Percentiles rank a stretch among this genome's conserved stretches.
phyloP scores from a whole-genome alignment of 495 filamentous ascomycete genomes.

The Glarea lozoyensis region DNA sequence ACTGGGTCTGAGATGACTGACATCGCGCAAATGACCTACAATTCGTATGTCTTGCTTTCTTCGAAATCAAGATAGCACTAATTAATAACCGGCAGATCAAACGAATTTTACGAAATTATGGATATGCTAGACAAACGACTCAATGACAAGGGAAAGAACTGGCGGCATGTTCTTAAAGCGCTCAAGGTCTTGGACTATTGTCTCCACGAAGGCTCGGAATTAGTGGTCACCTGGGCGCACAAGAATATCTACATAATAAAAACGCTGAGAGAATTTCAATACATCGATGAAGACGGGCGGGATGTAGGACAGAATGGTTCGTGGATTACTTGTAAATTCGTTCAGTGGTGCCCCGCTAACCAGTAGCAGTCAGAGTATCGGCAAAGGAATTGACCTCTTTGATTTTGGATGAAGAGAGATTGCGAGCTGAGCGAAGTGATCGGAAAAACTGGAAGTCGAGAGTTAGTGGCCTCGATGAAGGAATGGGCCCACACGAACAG shows the following conservation, averaged over 20 bases:
- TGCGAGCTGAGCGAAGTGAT: conserved; percentile 85
- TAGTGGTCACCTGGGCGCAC: conserved; percentile 95
- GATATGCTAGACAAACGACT: conserved; percentile 99
- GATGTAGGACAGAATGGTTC: conserved; percentile 95
- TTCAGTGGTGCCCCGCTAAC: conserved; percentile 13
- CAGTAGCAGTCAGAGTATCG: conserved; percentile 70
- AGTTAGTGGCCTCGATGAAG: conserved; percentile 87
- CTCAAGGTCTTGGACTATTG: conserved; percentile 98
- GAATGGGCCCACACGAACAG: conserved; percentile 34
- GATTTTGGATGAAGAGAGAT: conserved; percentile 86
- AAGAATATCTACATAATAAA: conserved; percentile 99
- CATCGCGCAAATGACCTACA: conserved; percentile 94
- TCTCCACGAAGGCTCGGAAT: conserved; percentile 91
- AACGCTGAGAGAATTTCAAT: conserved; percentile 91
- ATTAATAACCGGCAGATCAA: conserved; percentile 49
- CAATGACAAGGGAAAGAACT: conserved; percentile 99
- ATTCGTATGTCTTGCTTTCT: conserved; percentile 56
- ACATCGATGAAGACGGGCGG: conserved; percentile 86
- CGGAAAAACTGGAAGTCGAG: conserved; percentile 95
- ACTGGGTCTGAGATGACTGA: conserved; percentile 98
- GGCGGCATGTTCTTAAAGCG: conserved; percentile 97
- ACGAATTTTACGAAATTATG: conserved; percentile 98
- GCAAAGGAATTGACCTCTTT: conserved; percentile 95
- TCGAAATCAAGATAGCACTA: background rate
- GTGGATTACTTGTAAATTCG: conserved; percentile 15